Base-by-base conservation (phyloP, 192 early-diverging fungal species). In the Entomortierella chlamydospora region DNA sequence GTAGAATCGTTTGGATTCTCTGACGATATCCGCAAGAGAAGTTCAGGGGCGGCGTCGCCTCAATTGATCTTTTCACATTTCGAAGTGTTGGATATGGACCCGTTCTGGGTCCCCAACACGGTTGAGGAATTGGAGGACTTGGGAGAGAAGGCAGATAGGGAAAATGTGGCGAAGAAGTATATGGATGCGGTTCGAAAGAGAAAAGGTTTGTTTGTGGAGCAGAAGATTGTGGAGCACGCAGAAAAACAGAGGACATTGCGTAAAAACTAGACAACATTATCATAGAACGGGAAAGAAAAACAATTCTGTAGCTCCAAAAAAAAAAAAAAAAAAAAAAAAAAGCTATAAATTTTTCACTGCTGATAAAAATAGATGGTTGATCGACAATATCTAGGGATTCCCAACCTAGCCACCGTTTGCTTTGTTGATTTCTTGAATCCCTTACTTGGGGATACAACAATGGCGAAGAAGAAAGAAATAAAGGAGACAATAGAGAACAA, bases 1-100 rank as follows among this genome's bases (percentile, higher is more conserved):
- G 89, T 99, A 29, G 98, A 99, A 79, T 94, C 92, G 55, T 99
- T 99, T 88, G 98, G 98, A n/a, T 98, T 99, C 83, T 90, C 95
- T 10, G 98, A 99, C 76, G 96, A 99, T 73, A 94, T 99, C 30
- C 91, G 98, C 26, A 99, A 96, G 79, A 87, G 93, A 68, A 97
- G 97, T 1, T 95, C 95, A 0, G 98, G 98, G 1, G 95, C 94
- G 0, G 98, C 98, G 11, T 94, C 90, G 64, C 98, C 98, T 2
- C 94, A 98, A 69, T 85, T 99, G 29, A 91, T 99, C 41, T 99
- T 98, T 83, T 91, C 87, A 43, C 97, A 97, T 31, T 99, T 95
- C 81, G 97, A 98, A 78, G 79, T 93, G 55, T 80, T 99, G 45
- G 94, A 99, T 54, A 84, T 89, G 53, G 97, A 99, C 81, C 98